phyloP scores from a whole-genome alignment of 2,329 filamentous ascomycete genomes.

The Ophiocordyceps polyrhachis-furcata region DNA sequence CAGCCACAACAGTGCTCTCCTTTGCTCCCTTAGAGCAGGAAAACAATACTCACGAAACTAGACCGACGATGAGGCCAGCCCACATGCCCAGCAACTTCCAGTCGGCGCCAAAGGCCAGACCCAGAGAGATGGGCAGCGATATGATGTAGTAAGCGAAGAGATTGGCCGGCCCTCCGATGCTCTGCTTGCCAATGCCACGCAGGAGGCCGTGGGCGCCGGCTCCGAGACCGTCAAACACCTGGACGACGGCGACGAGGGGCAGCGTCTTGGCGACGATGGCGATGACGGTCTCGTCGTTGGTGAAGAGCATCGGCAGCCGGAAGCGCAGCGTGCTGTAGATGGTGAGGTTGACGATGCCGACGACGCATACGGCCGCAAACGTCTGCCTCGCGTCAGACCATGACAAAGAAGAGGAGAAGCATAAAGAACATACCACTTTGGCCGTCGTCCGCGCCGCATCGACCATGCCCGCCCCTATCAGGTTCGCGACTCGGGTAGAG shows the following conservation, averaged over 20 bases:
- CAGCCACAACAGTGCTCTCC: background rate
- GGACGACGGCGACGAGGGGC: constrained; percentile 71
- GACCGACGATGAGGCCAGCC: constrained; percentile 56
- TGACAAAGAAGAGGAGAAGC: constrained; percentile 1
- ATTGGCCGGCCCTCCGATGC: constrained; percentile 78
- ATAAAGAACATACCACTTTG: constrained; percentile 39
- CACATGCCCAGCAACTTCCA: constrained; percentile 73
- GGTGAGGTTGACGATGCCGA: constrained; percentile 65
- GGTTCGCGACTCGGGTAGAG: constrained; percentile 74
- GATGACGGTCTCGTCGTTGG: constrained; percentile 52
- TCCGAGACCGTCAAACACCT: constrained; percentile 70
- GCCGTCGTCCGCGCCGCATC: constrained; percentile 64
- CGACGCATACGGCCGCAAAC: constrained; percentile 42
- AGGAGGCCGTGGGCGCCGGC: constrained; percentile 70
- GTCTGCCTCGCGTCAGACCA: constrained; percentile 14
- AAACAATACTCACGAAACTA: constrained; percentile 32
- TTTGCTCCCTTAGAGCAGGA: background rate
- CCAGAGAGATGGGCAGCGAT: constrained; percentile 69
- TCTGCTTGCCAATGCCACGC: constrained; percentile 71
- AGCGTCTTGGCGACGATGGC: constrained; percentile 49
- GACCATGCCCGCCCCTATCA: constrained; percentile 73
- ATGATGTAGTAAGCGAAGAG: constrained; percentile 73
- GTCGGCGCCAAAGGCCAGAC: constrained; percentile 53
- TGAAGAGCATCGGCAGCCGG: constrained; percentile 61
- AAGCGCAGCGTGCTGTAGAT: constrained; percentile 50